phyloP scores from a whole-genome alignment of 2,329 filamentous ascomycete species.

The Alternaria brassicae region DNA sequence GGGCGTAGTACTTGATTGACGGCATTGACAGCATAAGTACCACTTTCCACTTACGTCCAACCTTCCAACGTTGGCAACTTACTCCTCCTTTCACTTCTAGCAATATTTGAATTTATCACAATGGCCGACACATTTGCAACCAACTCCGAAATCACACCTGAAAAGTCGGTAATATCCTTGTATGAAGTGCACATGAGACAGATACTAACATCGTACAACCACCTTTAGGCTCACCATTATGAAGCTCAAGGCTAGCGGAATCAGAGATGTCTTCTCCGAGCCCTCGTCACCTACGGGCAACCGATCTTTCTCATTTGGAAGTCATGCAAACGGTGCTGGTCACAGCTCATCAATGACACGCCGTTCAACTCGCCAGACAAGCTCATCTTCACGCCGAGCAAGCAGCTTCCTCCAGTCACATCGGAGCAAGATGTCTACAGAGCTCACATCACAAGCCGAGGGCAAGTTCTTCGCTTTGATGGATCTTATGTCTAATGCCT shows the following conservation, averaged over 20 bases:
- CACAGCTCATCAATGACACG: conserved; percentile 19
- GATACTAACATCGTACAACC: no score
- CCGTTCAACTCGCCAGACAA: conserved; percentile 27
- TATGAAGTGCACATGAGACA: no score
- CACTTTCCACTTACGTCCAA: neutral
- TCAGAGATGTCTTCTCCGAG: conserved; percentile 35
- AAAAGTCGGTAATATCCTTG: conserved; percentile 11
- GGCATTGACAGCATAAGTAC: conserved; percentile 13
- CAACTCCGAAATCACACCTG: conserved; percentile 24
- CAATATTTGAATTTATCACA: neutral
- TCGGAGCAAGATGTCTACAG: conserved; percentile 34
- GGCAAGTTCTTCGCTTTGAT: conserved; percentile 39
- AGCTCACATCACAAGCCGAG: conserved; percentile 35
- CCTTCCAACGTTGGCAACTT: neutral
- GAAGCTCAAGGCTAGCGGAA: conserved; percentile 30
- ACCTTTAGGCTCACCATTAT: conserved; percentile 22
- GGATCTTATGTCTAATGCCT: conserved; percentile 37
- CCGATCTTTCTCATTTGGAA: conserved; percentile 21
- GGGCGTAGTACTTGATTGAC: neutral
- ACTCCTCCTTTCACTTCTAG: neutral
- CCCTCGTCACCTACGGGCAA: conserved; percentile 25
- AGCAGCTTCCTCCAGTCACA: conserved; percentile 35
- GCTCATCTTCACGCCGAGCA: conserved; percentile 26
- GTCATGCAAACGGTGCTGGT: neutral
- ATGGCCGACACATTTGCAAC: conserved; percentile 12